Evolutionary conservation across 169 alveolate genomes (phyloP), one percentile per base, ranked within the genome.

Genomic region (Theileria orientalis): DNA sequence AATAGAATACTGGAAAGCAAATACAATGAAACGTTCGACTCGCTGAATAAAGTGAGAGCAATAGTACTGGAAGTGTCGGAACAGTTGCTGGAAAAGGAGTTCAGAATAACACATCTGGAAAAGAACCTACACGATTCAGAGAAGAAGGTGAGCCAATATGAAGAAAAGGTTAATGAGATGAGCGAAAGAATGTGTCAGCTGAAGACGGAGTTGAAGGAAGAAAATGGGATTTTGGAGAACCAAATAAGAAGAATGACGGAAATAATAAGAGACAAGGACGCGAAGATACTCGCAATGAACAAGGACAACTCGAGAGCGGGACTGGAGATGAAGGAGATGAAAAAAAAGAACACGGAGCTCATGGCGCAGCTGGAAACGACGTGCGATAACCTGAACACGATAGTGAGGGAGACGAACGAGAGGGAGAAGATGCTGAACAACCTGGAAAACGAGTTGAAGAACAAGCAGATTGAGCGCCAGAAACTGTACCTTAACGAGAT

Each of bases 81-180:
- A 27, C 49, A 67, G 7, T 59, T 69, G 0, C 67, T 82, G 42
- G 44, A 68, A 8, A 49, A 72, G 27, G 89, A 82, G 54, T 74
- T 69, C 64, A 56, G 85, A 46, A 73, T 82, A 25, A 76, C 85
- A 21, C 69, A 44, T 30, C 56, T 82, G 41, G 89, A 82, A 40
- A 82, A 82, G 61, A 83, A 69, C n/a, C 76, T 74, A 23, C 85
- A 74, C 51, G 85, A 76, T 25, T 73, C 80, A 21, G 89, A 82
- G 44, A 74, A 61, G 37, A 74, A 74, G 52, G 33, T 82, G 9
- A 29, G 25, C 11, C 72, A 66, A 21, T 59, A 49, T 0, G 14
- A 46, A 21, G 85, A 74, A 3, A 57, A 42, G 52, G 11, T 82
- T 3, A 68, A 51, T 16, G 56, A 66, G 35, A 27, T 9, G 5